Conservation (phyloP, 805 yeast genomes). For the Saccharomycopsis sp. region DNA sequence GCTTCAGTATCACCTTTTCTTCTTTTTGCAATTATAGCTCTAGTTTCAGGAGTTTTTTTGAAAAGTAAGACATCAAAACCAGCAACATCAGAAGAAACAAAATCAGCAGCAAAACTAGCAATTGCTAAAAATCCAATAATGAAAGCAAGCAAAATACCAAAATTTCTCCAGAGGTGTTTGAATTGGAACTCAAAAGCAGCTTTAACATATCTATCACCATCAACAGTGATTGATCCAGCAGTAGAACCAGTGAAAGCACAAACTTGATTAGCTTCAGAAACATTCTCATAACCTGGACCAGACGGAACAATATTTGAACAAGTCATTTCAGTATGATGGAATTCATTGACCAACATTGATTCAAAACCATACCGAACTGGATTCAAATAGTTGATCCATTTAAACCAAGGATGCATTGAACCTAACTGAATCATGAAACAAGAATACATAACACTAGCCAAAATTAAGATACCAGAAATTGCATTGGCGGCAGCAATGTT, state of each 20-base stretch:
- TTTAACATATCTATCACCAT: constrained; percentile 49
- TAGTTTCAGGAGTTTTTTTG: constrained; percentile 12
- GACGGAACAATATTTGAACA: constrained; percentile 53
- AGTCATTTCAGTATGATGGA: constrained; percentile 41
- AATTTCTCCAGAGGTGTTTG: constrained; percentile 69
- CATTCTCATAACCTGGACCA: constrained; percentile 41
- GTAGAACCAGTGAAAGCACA: constrained; percentile 55
- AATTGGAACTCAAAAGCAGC: constrained; percentile 40
- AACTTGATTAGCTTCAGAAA: constrained; percentile 31
- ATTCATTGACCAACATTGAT: constrained; percentile 54
- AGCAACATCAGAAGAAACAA: constrained; percentile 16
- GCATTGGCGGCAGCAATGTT: constrained; percentile 49
- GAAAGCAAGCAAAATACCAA: constrained; percentile 54
- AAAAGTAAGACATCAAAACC: constrained; percentile 22
- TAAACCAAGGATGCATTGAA: constrained; percentile 61
- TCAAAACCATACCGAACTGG: constrained; percentile 55
- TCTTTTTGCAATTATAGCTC: constrained; percentile 4
- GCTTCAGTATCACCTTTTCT: constrained; percentile 17
- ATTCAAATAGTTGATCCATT: constrained; percentile 51
- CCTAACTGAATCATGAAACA: constrained; percentile 54
- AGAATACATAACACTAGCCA: constrained; percentile 46
- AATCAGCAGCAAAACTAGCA: constrained; percentile 21
- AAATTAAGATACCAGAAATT: constrained; percentile 43
- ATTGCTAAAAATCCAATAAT: constrained; percentile 23
- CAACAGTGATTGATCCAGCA: constrained; percentile 41